Conservation (phyloP, 176 grass and related monocot genomes). For the Calamus simplicifolius region DNA sequence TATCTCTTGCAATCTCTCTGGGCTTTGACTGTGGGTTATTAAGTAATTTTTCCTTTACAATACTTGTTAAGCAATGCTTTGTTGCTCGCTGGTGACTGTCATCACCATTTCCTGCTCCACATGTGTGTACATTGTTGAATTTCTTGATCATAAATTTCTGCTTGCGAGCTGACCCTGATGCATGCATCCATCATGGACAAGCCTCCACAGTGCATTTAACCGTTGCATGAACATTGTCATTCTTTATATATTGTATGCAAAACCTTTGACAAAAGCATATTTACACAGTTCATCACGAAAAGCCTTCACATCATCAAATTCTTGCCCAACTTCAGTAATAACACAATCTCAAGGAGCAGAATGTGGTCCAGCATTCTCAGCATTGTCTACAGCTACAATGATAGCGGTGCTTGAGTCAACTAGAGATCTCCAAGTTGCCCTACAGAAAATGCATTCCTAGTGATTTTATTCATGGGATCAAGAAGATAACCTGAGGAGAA, state of each 20-base stretch:
- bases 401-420: conserved; percentile 24
- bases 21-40: conserved; percentile 65
- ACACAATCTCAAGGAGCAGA: conserved; percentile 42
- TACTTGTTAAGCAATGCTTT: conserved; percentile 81
- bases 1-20: conserved; percentile 80
- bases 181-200: conserved; percentile 84
- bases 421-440: conserved; percentile 31
- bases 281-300: conserved; percentile 92
- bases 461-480: neutral
- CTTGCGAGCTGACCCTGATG: conserved; percentile 82
- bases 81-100: conserved; percentile 77
- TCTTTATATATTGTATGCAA: conserved; percentile 89
- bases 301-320: conserved; percentile 95
- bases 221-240: conserved; percentile 77
- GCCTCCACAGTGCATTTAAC: conserved; percentile 68
- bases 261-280: conserved; percentile 84
- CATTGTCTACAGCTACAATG: conserved; percentile 13
- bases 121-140: conserved; percentile 86
- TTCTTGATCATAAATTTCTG: conserved; percentile 97
- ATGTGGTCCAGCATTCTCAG: conserved; percentile 16
- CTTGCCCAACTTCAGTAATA: conserved; percentile 91
- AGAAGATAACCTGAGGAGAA: neutral
- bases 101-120: conserved; percentile 57
- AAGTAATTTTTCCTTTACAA: conserved; percentile 93
- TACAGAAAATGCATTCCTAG: conserved; percentile 25